Conservation (phyloP, 768 basidiomycete species). For the Roridomyces roridus region DNA sequence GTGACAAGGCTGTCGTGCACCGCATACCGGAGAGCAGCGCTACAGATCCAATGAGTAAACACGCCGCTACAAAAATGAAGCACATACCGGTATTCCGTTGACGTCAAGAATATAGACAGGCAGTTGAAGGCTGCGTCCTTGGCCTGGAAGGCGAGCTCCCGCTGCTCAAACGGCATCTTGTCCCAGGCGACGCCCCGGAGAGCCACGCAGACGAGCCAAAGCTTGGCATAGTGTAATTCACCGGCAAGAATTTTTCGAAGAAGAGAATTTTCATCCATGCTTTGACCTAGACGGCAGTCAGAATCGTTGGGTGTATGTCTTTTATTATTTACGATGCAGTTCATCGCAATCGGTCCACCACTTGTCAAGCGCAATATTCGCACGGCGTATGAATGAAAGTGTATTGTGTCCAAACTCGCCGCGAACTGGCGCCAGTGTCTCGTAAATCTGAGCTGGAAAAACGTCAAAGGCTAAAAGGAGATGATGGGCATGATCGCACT, state of each 20-base stretch:
- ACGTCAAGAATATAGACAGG: slow-evolving; percentile 82
- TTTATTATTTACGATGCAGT: slow-evolving; percentile 62
- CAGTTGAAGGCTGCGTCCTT: slow-evolving; percentile 92
- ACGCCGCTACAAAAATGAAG: slow-evolving; percentile 5
- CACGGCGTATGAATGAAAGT: slow-evolving; percentile 85
- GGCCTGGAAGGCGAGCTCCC: slow-evolving; percentile 93
- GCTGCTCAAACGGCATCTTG: slow-evolving; percentile 94
- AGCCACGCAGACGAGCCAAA: slow-evolving; percentile 94
- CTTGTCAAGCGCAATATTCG: slow-evolving; percentile 84
- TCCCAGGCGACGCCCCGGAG: slow-evolving; percentile 94
- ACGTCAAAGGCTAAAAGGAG: background rate
- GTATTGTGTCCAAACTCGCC: slow-evolving; percentile 88
- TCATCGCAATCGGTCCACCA: slow-evolving; percentile 93
- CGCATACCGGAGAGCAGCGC: slow-evolving; percentile 89
- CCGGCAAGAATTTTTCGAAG: slow-evolving; percentile 87
- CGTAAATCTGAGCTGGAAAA: slow-evolving; percentile 85
- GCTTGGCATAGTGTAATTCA: slow-evolving; percentile 90
- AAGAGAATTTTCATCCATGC: slow-evolving; percentile 85
- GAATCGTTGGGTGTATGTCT: background rate
- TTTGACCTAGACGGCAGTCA: slow-evolving; percentile 54
- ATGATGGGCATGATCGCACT: slow-evolving; percentile 52
- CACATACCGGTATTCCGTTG: slow-evolving; percentile 79
- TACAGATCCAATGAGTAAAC: too few relatives aligned
- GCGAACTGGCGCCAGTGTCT: slow-evolving; percentile 84
- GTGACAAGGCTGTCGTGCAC: slow-evolving; percentile 94